phyloP scores from a whole-genome alignment of 177 flowering plant genomes.

The Vitis hybrid region DNA sequence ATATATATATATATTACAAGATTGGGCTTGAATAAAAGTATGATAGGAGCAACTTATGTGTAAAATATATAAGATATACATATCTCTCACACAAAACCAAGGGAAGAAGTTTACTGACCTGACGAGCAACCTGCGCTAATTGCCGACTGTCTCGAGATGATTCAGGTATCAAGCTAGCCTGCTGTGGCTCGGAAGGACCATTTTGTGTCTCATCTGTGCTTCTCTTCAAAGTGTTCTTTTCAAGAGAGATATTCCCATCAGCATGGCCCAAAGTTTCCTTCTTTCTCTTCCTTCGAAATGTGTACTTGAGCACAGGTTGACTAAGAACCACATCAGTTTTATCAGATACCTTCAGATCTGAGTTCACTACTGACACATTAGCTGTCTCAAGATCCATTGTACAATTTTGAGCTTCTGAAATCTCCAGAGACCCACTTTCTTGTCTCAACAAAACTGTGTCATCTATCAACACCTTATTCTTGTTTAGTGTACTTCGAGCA shows the following conservation, averaged over 20 bases:
- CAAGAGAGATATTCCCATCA: conserved; percentile 33
- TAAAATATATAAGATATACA: neutral
- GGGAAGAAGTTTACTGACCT: conserved; percentile 49
- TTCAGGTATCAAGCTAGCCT: conserved; percentile 35
- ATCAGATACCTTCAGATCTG: conserved; percentile 26
- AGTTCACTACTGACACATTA: conserved; percentile 15
- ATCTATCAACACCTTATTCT: conserved; percentile 17
- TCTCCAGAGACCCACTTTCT: conserved; percentile 28
- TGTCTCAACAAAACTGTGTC: conserved; percentile 24
- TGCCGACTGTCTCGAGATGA: conserved; percentile 64
- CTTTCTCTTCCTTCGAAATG: conserved; percentile 85
- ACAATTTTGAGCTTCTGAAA: conserved; percentile 19
- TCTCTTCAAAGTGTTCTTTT: conserved; percentile 27
- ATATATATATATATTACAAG: too few species aligned
- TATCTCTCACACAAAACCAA: neutral
- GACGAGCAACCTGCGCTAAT: conserved; percentile 77
- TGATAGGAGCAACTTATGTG: too few species aligned
- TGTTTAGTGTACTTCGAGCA: conserved; percentile 13
- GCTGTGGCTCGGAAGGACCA: conserved; percentile 26
- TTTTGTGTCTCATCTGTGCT: conserved; percentile 30
- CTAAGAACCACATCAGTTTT: conserved; percentile 19
- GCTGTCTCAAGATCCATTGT: conserved; percentile 24
- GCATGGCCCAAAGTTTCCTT: conserved; percentile 45
- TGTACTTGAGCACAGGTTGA: conserved; percentile 52
- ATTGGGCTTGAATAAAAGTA: too few species aligned